These are phyloP conservation scores for Trypanosoma caninum DNA, from an alignment of 208 protist species.

Conservation along the genomic window DNA sequence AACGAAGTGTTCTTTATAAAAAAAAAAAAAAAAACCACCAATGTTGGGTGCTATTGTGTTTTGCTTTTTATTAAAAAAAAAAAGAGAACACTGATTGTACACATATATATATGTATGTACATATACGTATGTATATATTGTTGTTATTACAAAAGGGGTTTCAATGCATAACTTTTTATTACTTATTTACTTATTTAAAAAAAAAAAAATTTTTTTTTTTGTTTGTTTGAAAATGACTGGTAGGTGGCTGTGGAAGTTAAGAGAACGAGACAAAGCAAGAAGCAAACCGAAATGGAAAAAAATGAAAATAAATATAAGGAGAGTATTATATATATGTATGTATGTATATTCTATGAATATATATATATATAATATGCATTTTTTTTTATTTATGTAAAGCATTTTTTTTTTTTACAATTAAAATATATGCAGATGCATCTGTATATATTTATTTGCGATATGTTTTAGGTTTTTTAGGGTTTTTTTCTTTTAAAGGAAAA, in stretches of 20 bases:
- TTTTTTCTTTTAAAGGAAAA: neutral
- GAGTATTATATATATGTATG: neutral
- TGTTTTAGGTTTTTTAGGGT: neutral
- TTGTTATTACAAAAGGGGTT: too few species aligned
- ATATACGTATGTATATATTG: too few species aligned
- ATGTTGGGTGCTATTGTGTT: too few species aligned
- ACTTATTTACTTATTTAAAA: too few species aligned
- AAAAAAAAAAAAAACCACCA: slow-evolving; percentile 3
- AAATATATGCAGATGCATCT: neutral
- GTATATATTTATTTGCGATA: neutral
- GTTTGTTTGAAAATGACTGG: slow-evolving; percentile 20
- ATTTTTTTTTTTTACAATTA: neutral
- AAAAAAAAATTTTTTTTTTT: too few species aligned
- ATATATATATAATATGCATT: neutral
- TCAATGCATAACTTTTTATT: too few species aligned
- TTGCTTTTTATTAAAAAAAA: too few species aligned
- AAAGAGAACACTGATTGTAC: too few species aligned
- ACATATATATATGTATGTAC: slow-evolving; percentile 8
- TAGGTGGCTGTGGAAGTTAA: slow-evolving; percentile 22
- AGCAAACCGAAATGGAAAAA: neutral
- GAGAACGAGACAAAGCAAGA: neutral
- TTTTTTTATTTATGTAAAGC: neutral
- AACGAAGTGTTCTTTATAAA: too few species aligned
- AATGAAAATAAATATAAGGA: neutral
- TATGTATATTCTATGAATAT: neutral